A percentile compares a stretch with the other conserved stretches of the same genome.
These are phyloP conservation scores for Cerrena zonata DNA, from an alignment of 1,284 basidiomycete genomes.

Conservation along the genomic window DNA sequence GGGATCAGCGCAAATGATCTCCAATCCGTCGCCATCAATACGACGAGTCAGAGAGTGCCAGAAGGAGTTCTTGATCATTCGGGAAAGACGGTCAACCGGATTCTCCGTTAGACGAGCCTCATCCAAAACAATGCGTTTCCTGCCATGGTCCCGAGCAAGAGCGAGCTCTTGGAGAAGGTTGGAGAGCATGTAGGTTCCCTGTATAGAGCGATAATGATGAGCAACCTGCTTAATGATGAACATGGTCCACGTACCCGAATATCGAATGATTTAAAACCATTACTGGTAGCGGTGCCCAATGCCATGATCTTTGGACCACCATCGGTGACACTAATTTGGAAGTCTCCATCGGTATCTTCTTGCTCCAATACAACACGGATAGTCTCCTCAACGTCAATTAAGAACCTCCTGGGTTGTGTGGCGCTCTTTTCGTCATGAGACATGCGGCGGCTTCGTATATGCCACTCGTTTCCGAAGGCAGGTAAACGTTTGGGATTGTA, in stretches of 20 bases:
- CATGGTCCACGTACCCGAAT: slow-evolving; percentile 63
- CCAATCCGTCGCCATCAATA: slow-evolving; percentile 94
- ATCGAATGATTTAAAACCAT: slow-evolving; percentile 96
- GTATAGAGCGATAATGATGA: neutral
- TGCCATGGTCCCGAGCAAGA: slow-evolving; percentile 89
- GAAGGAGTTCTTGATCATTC: slow-evolving; percentile 98
- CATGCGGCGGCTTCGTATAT: slow-evolving; percentile 67
- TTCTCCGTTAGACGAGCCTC: slow-evolving; percentile 95
- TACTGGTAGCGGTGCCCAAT: slow-evolving; percentile 92
- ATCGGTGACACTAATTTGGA: slow-evolving; percentile 94
- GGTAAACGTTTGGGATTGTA: slow-evolving; percentile 63
- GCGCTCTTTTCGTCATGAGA: slow-evolving; percentile 80
- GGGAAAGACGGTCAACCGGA: slow-evolving; percentile 90
- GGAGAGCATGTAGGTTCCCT: slow-evolving; percentile 98
- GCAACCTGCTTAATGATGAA: too few species aligned
- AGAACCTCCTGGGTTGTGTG: slow-evolving; percentile 76
- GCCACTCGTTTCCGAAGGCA: slow-evolving; percentile 70
- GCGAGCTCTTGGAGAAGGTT: slow-evolving; percentile 98
- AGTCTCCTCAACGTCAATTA: slow-evolving; percentile 98
- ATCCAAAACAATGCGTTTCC: slow-evolving; percentile 95
- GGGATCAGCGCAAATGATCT: slow-evolving; percentile 93
- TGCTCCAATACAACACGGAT: slow-evolving; percentile 94
- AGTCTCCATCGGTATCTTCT: slow-evolving; percentile 96
- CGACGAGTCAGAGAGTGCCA: slow-evolving; percentile 96
- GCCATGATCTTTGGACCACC: slow-evolving; percentile 95